These are phyloP conservation scores for Vicia villosa DNA, from an alignment of 306 rosid species.

Conservation along the genomic window DNA sequence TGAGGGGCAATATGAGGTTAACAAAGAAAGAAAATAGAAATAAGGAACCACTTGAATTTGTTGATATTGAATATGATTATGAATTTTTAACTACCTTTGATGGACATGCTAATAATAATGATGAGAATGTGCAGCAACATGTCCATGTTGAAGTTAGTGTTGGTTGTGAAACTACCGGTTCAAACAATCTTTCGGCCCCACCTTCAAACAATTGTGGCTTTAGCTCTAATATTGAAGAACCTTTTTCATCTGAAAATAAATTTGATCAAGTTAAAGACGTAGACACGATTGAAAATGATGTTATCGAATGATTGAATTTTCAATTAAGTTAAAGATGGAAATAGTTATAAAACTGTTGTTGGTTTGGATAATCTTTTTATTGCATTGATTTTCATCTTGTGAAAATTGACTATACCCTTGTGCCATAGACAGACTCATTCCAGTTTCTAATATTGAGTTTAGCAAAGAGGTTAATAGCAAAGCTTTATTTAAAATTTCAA, in stretches of 20 bases:
- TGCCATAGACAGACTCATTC: slow-evolving; percentile 32
- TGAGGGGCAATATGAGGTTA: neutral
- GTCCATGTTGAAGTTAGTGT: neutral
- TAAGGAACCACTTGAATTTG: neutral
- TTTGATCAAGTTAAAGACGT: neutral
- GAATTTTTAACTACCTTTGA: neutral
- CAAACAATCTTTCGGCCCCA: neutral
- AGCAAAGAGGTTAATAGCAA: neutral
- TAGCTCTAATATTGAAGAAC: neutral
- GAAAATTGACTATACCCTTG: slow-evolving; percentile 2
- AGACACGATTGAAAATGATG: no score
- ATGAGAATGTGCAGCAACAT: neutral
- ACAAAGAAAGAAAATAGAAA: neutral
- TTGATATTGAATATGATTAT: neutral
- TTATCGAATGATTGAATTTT: no score
- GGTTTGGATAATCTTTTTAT: no score
- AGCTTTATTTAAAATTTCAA: neutral
- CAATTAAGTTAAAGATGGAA: no score
- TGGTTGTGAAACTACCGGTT: neutral
- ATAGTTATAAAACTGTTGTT: no score
- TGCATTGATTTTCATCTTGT: slow-evolving; percentile 15
- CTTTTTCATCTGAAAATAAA: neutral
- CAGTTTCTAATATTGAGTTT: neutral
- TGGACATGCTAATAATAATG: neutral
- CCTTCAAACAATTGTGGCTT: neutral